Conservation (phyloP, 768 basidiomycete species). For the Calocybe cyanea region DNA sequence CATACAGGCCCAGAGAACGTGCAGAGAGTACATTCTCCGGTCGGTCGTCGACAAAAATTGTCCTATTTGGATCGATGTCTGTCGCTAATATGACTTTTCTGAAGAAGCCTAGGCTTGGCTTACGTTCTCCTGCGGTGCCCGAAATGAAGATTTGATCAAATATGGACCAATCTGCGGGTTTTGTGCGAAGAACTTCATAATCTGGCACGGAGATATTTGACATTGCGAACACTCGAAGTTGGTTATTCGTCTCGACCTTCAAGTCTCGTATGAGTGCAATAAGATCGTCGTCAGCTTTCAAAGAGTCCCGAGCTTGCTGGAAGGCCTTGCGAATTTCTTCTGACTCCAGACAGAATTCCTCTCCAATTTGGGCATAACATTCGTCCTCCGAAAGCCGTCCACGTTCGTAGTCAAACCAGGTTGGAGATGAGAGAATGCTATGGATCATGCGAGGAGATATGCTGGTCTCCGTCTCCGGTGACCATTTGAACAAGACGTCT, state of each 20-base stretch:
- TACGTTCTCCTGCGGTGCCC: conserved; percentile 47
- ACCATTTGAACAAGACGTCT: conserved; percentile 56
- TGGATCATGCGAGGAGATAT: conserved; percentile 39
- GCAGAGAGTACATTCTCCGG: conserved; percentile 56
- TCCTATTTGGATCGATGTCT: conserved; percentile 38
- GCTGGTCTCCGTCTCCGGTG: conserved; percentile 37
- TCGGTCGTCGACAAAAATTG: conserved; percentile 60
- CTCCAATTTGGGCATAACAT: conserved; percentile 37
- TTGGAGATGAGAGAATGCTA: conserved; percentile 38
- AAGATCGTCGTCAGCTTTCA: conserved; percentile 41
- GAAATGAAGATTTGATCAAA: conserved; percentile 53
- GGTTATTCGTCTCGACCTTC: conserved; percentile 29
- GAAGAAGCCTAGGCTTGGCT: conserved; percentile 53
- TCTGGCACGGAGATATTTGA: conserved; percentile 58
- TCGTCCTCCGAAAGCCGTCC: conserved; percentile 40
- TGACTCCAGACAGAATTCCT: conserved; percentile 34
- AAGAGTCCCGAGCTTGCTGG: conserved; percentile 43
- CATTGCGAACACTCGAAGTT: conserved; percentile 48
- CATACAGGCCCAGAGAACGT: conserved; percentile 51
- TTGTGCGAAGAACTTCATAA: conserved; percentile 41
- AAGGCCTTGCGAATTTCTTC: conserved; percentile 42
- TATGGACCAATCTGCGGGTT: conserved; percentile 43
- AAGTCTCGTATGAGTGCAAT: conserved; percentile 44
- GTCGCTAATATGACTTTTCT: conserved; percentile 42
- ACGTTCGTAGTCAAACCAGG: conserved; percentile 54